Conservation (phyloP, 2,329 filamentous ascomycete genomes). For the Paraphoma sp. region DNA sequence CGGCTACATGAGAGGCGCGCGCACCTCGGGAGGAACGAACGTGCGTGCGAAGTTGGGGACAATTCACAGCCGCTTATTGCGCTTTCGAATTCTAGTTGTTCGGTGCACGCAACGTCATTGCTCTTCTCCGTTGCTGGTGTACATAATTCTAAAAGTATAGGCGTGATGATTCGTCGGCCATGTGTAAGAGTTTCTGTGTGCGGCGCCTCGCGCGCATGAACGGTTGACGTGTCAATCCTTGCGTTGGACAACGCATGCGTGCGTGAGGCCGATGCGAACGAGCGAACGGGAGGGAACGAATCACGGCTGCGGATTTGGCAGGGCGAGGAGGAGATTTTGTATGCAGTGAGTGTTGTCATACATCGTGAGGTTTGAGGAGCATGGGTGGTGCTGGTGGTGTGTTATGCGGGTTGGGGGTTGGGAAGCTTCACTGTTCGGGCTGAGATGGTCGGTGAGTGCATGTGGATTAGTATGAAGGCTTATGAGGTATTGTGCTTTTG, state of each 20-base stretch:
- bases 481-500: not conserved
- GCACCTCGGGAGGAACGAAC: no score
- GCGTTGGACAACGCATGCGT: slow-evolving; percentile 27
- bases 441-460: not conserved
- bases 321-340: slow-evolving; percentile 15
- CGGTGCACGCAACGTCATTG: no score
- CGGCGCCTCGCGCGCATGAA: slow-evolving; percentile 35
- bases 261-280: slow-evolving; percentile 5
- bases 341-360: slow-evolving; percentile 18
- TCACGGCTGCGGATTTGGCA: slow-evolving; percentile 4
- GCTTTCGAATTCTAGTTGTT: no score
- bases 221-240: slow-evolving; percentile 42
- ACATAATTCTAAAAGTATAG: not conserved
- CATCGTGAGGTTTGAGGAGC: slow-evolving; percentile 16
- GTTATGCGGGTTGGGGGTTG: slow-evolving; percentile 20
- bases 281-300: slow-evolving; percentile 32
- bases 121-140: no score
- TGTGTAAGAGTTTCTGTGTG: not conserved
- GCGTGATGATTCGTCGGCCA: slow-evolving; percentile 1
- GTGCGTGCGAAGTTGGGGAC: no score
- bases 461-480: not conserved
- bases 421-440: slow-evolving; percentile 32
- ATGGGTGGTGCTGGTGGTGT: slow-evolving; percentile 21
- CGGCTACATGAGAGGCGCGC: no score
- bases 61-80: no score